Conservation (phyloP, 192 early-diverging fungal genomes). For the Lobosporangium transversale region DNA sequence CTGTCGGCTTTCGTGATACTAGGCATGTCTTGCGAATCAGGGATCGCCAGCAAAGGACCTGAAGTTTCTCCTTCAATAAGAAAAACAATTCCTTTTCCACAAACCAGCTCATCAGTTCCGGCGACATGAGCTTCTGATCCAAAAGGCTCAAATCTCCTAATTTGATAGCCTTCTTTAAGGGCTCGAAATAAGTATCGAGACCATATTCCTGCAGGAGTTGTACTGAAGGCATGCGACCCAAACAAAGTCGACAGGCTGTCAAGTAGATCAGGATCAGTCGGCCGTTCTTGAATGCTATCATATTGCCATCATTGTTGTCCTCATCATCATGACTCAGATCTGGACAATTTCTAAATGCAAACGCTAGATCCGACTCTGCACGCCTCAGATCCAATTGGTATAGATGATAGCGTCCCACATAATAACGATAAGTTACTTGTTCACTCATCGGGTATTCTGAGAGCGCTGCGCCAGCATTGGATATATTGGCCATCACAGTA, state of each 20-base stretch:
- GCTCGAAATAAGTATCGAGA: conserved; percentile 27
- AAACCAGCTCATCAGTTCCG: conserved; percentile 36
- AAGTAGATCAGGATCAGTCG: conserved; percentile 55
- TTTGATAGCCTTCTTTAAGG: conserved; percentile 36
- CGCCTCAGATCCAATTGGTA: conserved; percentile 52
- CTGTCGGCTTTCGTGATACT: background rate
- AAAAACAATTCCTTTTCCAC: conserved; percentile 51
- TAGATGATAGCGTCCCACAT: conserved; percentile 58
- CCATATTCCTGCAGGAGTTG: conserved; percentile 49
- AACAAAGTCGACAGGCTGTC: conserved; percentile 53
- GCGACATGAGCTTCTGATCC: conserved; percentile 14
- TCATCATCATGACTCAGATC: background rate
- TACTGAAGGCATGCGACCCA: conserved; percentile 48
- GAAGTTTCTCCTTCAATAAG: conserved; percentile 53
- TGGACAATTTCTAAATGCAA: conserved; percentile 55
- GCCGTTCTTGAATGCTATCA: conserved; percentile 49
- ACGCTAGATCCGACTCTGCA: conserved; percentile 48
- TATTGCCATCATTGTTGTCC: conserved; percentile 20
- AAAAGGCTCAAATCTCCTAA: conserved; percentile 44
- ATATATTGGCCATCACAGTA: conserved; percentile 57
- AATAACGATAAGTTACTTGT: conserved; percentile 60
- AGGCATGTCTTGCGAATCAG: conserved; percentile 52
- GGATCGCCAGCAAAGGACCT: conserved; percentile 56
- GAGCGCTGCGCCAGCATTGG: conserved; percentile 42
- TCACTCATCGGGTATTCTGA: conserved; percentile 54